phyloP scores from a whole-genome alignment of 2,329 filamentous ascomycete genomes.

The Ascosphaera aggregata region DNA sequence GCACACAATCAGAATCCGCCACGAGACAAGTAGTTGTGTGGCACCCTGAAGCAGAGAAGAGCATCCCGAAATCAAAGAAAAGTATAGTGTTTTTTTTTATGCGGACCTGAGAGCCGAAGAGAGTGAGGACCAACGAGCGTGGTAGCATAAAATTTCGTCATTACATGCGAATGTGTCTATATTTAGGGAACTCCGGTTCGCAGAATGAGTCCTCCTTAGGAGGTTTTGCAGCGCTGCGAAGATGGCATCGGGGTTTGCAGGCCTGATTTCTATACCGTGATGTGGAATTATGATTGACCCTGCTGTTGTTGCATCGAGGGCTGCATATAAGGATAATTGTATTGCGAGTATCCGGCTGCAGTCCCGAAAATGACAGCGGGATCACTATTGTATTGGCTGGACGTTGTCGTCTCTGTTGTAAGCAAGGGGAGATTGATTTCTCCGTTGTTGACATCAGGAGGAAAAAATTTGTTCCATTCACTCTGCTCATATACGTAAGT shows the following conservation, averaged over 20 bases:
- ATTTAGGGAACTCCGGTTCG: no score
- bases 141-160: no score
- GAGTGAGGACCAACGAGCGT: no score
- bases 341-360: neutral
- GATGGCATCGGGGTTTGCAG: neutral
- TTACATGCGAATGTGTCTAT: no score
- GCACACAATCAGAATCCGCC: no score
- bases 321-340: neutral
- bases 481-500: conserved; percentile 5
- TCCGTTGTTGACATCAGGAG: conserved; percentile 27
- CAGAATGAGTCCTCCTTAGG: neutral
- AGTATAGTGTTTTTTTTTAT: no score
- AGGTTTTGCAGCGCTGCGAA: no score
- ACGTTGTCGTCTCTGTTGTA: neutral
- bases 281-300: neutral
- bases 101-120: no score
- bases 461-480: conserved; percentile 16
- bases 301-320: neutral
- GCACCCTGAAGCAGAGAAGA: no score
- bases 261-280: neutral
- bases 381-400: neutral
- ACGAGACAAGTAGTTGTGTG: no score
- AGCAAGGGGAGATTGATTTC: conserved; percentile 24
- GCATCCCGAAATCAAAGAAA: no score
- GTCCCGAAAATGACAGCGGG: neutral